phyloP scores from a whole-genome alignment of 192 early-diverging fungal species.

The Coemansia sp. region DNA sequence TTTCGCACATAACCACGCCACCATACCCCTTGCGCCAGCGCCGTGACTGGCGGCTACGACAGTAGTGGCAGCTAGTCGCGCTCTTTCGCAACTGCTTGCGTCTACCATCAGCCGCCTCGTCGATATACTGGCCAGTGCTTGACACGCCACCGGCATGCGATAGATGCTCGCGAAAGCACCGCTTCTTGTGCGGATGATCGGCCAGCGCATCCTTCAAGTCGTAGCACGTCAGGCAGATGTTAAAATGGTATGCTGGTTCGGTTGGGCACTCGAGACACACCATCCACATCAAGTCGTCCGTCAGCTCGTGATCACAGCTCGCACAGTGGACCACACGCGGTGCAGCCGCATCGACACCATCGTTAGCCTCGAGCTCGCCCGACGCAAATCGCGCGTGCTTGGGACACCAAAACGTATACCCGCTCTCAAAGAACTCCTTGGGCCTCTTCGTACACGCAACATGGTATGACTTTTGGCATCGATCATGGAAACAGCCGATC shows the following conservation, averaged over 20 bases:
- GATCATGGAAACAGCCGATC: conserved; percentile 80
- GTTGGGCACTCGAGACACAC: conserved; percentile 38
- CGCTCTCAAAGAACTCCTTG: conserved; percentile 66
- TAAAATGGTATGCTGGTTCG: conserved; percentile 23
- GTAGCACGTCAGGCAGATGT: conserved; percentile 44
- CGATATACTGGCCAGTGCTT: conserved; percentile 4
- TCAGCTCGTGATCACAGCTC: conserved; percentile 22
- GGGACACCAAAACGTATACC: conserved; percentile 86
- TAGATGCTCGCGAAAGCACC: conserved; percentile 50
- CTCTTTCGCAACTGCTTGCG: background rate
- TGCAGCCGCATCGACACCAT: background rate
- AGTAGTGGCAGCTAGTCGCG: conserved; percentile 43
- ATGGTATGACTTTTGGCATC: conserved; percentile 81
- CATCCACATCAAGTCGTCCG: conserved; percentile 47
- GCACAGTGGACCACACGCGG: conserved; percentile 43
- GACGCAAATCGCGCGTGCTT: conserved; percentile 56
- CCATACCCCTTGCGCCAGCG: conserved; percentile 51
- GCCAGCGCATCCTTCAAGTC: conserved; percentile 41
- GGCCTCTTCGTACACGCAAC: conserved; percentile 72
- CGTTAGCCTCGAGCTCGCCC: background rate
- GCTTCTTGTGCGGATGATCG: conserved; percentile 48
- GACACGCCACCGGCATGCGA: conserved; percentile 10
- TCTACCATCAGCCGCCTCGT: background rate
- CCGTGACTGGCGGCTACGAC: conserved; percentile 28
- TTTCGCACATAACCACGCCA: conserved; percentile 49